Evolutionary conservation across 768 basidiomycete genomes (phyloP).

Genomic region (Boletus eberwhitei): DNA sequence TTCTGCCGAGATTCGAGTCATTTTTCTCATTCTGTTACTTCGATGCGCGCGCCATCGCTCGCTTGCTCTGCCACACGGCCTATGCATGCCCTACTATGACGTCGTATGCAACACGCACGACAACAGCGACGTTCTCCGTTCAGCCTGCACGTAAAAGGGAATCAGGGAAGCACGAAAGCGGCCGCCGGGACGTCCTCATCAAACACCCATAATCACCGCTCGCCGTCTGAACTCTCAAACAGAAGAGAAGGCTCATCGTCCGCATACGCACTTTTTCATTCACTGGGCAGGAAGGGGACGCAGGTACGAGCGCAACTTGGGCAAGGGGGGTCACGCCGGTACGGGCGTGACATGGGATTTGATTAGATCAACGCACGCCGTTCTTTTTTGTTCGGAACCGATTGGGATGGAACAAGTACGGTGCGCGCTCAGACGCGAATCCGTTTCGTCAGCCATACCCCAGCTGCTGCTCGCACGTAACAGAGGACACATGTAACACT

Average conservation of each 20-base stretch:
- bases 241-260: constrained; percentile 2
- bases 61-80: constrained; percentile 13
- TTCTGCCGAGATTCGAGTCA: not conserved
- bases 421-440: not conserved
- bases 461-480: constrained; percentile 9
- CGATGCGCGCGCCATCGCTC: constrained; percentile 6
- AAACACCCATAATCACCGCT: constrained; percentile 9
- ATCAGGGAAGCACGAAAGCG: constrained; percentile 5
- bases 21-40: not conserved
- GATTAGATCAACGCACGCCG: constrained; percentile 12
- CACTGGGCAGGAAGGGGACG: not conserved
- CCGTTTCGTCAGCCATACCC: not conserved
- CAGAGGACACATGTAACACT: not conserved
- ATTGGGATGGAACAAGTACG: not conserved
- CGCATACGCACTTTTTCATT: constrained; percentile 4
- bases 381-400: constrained; percentile 14
- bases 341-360: not conserved
- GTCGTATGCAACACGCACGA: constrained; percentile 11
- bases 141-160: constrained; percentile 22
- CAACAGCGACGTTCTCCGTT: constrained; percentile 1
- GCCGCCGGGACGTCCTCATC: constrained; percentile 10
- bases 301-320: not conserved
- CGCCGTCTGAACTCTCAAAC: not conserved
- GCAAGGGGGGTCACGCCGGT: not conserved
- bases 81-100: constrained; percentile 20